Conservation (phyloP, 805 yeast species). For the Starmerella powellii region DNA sequence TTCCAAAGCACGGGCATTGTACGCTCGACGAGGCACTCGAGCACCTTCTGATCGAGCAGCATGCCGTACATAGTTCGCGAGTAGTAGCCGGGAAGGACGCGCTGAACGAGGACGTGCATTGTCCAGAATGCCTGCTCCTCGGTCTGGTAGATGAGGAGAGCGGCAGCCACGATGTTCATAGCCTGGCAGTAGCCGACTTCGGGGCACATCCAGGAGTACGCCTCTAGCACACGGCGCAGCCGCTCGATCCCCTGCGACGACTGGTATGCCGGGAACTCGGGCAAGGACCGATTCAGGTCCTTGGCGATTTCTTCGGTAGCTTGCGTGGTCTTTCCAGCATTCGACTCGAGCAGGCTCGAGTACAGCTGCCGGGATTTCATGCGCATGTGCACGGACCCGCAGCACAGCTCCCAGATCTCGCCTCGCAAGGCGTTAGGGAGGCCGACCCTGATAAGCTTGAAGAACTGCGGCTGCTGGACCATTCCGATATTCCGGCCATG, state of each 20-base stretch:
- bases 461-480: constrained; percentile 62
- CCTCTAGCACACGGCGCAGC: constrained; percentile 76
- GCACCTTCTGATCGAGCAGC: constrained; percentile 80
- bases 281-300: constrained; percentile 85
- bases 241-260: constrained; percentile 71
- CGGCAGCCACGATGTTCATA: constrained; percentile 67
- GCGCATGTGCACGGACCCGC: constrained; percentile 73
- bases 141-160: constrained; percentile 52
- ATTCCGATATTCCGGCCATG: constrained; percentile 78
- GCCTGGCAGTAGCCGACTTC: constrained; percentile 98
- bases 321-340: constrained; percentile 52
- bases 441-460: constrained; percentile 76
- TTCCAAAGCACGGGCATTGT: constrained; percentile 83
- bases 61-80: constrained; percentile 98
- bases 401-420: constrained; percentile 86
- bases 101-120: constrained; percentile 65
- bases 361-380: constrained; percentile 53
- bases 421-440: constrained; percentile 91
- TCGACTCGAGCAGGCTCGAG: constrained; percentile 42
- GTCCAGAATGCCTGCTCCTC: constrained; percentile 98
- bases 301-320: constrained; percentile 96
- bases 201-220: constrained; percentile 93
- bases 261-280: constrained; percentile 93
- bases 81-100: constrained; percentile 86
- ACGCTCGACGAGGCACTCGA: constrained; percentile 77